Base-by-base conservation (phyloP, 805 yeast genomes). In the Phaffomyces opuntiae region DNA sequence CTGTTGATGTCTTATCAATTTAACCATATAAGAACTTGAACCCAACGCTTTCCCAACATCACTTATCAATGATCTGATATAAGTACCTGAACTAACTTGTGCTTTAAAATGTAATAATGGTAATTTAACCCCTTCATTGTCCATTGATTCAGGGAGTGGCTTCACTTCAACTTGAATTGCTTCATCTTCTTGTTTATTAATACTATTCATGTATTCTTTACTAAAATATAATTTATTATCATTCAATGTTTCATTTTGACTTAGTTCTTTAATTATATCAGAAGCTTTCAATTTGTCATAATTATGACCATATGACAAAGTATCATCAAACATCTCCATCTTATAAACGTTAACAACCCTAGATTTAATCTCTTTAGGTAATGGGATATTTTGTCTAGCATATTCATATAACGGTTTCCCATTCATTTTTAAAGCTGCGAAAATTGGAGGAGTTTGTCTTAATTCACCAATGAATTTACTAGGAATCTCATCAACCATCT, bases 341-440 rank as follows among this genome's bases (percentile, higher is more conserved):
- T 72, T 74, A 53, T 68, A 65, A 3, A 93, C 74, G 29, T 69
- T 72, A 13, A 88, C 88, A 27, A 78, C 77, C 53, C 99, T 74
- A 2, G 86, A 75, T 56, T 85, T 80, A 43, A 95, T 87, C n/a
- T 83, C 76, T 42, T 78, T 74, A 0, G 99, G 99, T 19, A 93
- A 71, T 0, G 96, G 91, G 25, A 76, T 68, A 0, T 95, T 95
- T 51, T 84, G 78, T 51, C 99, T 74, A 2, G 99, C 99, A 62
- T 93, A 93, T 56, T 91, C 96, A 61, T 95, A 89, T 40, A 95
- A 68, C 4, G 96, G 95, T 65, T 82, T 88, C 16, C 99, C 99
- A 59, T 88, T 82, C 81, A 95, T 84, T 60, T 91, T 91, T 48
- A 95, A 69, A 0, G 99, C 99, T 16, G 96, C 87, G 63, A 79